phyloP scores from a whole-genome alignment of 164 flowering plant genomes.

The Kalanchoe fedtschenkoi region DNA sequence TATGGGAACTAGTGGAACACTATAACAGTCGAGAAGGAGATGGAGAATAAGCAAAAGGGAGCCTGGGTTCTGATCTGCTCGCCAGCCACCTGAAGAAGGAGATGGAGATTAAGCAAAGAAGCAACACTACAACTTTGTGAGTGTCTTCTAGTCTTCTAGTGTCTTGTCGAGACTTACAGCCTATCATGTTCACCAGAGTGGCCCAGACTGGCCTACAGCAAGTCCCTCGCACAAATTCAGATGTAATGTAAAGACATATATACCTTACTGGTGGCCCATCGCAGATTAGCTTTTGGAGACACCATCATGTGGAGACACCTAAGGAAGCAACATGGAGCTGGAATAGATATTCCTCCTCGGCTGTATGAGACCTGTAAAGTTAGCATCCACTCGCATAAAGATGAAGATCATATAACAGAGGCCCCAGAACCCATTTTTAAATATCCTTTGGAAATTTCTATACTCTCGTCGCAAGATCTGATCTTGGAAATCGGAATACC shows the following conservation, averaged over 20 bases:
- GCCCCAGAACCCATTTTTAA: not conserved
- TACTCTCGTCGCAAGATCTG: not conserved
- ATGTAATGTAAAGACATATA: conserved; percentile 3
- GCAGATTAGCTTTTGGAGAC: conserved; percentile 6
- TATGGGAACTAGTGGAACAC: conserved; percentile 3
- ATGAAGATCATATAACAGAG: not conserved
- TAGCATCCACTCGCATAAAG: not conserved
- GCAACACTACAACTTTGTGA: too few species aligned
- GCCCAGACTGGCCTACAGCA: not conserved
- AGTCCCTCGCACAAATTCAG: not conserved
- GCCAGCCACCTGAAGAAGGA: too few species aligned
- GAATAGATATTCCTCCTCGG: not conserved
- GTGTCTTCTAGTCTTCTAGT: too few species aligned
- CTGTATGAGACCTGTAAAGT: conserved; percentile 3
- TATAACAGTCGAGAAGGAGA: not conserved
- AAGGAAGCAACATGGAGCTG: not conserved
- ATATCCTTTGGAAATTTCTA: not conserved
- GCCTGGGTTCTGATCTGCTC: not conserved
- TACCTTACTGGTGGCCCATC: not conserved
- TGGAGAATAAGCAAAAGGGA: too few species aligned
- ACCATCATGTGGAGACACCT: conserved; percentile 1
- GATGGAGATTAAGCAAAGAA: too few species aligned
- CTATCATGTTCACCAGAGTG: not conserved
- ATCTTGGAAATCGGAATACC: conserved; percentile 2
- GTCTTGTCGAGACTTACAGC: too few species aligned